phyloP scores from a whole-genome alignment of 2,329 filamentous ascomycete species.

The Xylaria polymorpha region DNA sequence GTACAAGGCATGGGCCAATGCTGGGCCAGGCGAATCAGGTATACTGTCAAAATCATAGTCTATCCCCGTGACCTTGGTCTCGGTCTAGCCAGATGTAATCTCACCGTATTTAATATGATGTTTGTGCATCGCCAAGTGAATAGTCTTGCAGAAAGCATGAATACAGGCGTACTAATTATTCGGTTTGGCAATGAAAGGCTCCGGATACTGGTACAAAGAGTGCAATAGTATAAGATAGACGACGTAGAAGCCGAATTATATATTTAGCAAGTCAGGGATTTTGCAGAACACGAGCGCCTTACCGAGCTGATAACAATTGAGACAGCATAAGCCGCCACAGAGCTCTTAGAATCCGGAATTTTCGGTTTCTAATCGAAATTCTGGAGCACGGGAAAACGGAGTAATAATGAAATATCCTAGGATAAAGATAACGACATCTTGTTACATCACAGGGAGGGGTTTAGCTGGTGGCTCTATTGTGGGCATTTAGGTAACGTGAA shows the following conservation, averaged over 20 bases:
- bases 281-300: not conserved
- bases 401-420: not conserved
- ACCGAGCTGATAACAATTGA: not conserved
- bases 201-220: slow-evolving; percentile 16
- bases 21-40: no score
- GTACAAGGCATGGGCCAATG: no score
- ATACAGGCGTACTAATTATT: slow-evolving; percentile 14
- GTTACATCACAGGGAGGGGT: not conserved
- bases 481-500: not conserved
- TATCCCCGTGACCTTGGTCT: not conserved
- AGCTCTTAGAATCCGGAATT: not conserved
- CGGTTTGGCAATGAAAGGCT: slow-evolving; percentile 12
- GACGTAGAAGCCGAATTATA: slow-evolving; percentile 11
- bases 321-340: not conserved
- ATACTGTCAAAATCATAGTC: not conserved
- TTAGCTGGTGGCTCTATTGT: not conserved
- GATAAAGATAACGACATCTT: not conserved
- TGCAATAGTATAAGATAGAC: slow-evolving; percentile 15
- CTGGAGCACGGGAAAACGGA: not conserved
- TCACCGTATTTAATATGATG: slow-evolving; percentile 22
- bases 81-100: not conserved
- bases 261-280: not conserved
- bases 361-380: not conserved
- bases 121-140: slow-evolving; percentile 17
- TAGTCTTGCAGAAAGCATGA: slow-evolving; percentile 1